Base-by-base conservation (phyloP, 257 asterid species). In the Prunella vulgaris region DNA sequence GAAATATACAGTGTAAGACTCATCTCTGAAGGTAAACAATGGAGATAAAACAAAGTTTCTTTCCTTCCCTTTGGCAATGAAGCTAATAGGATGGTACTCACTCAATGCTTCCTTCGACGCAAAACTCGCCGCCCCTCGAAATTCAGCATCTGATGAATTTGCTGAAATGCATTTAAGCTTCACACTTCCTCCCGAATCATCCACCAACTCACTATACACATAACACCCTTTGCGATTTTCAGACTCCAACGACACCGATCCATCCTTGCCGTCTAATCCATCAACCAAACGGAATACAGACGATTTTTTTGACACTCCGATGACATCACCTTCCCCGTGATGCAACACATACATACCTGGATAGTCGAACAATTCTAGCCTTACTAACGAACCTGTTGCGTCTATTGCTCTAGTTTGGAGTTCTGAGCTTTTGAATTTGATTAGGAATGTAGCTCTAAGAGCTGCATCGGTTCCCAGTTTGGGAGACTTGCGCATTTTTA, bases 1-100 rank as follows among this genome's bases (percentile, higher is more conserved):
- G 27, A 93, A 90, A 73, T 93, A 93, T 30, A 87, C 89, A 0
- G 99, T 93, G 76, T 90, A 93, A 22, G 92, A 86, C 77, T 93
- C 99, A 63, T 93, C 99, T 77, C 81, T 84, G 58, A 90, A 62
- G 83, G 92, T 82, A 49, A 78, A 69, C 56, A 93, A 78, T 7
- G 99, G 97, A 52, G 79, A 77, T 53, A 93, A 75, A 25, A 90
- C 66, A 61, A 77, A 93, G 77, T 79, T 87, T 66, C 95, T 79
- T 1, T 70, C 24, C 32, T 72, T 56, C 30, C 99, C 99, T 78
- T 81, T 83, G 2, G 92, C 96, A 57, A 86, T 82, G 63, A 93
- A 93, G 78, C 97, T 90, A 52, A 93, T 82, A 12, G 91, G 92
- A 79, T 90, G 81, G 78, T 90, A 93, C 61, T 76, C 79, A 49